Percentiles rank a stretch among this genome's conserved stretches.
Conservation (phyloP, 2,329 filamentous ascomycete genomes). For the Aspergillus alliaceus region DNA sequence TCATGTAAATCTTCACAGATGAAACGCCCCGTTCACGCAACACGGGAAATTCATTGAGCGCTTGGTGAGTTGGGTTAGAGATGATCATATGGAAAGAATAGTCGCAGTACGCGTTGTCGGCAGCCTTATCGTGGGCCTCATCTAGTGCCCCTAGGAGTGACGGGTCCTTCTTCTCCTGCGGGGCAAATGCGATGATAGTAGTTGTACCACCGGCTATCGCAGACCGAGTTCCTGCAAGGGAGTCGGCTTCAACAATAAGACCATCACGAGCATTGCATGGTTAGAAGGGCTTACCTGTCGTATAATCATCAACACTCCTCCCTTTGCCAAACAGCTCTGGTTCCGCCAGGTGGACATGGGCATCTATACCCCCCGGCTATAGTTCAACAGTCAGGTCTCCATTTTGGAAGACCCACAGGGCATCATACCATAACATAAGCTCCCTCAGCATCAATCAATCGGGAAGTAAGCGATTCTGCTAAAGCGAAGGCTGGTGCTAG, state of each 20-base stretch:
- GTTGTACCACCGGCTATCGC: conserved; percentile 53
- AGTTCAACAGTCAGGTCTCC: too few relatives aligned
- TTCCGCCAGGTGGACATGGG: conserved; percentile 51
- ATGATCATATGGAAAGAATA: conserved; percentile 54
- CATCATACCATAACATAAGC: too few relatives aligned
- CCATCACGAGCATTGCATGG: too few relatives aligned
- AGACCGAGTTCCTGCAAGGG: conserved; percentile 48
- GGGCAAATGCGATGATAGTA: conserved; percentile 60
- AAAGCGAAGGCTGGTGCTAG: too few relatives aligned
- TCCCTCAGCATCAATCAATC: too few relatives aligned
- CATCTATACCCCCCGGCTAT: conserved; percentile 48
- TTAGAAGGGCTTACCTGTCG: too few relatives aligned
- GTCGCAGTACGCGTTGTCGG: conserved; percentile 53
- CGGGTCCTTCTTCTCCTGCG: conserved; percentile 50
- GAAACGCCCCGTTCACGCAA: conserved; percentile 40
- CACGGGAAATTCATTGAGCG: conserved; percentile 42
- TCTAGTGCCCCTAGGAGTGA: conserved; percentile 41
- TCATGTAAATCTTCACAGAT: conserved; percentile 51
- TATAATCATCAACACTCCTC: too few relatives aligned
- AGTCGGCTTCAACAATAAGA: too few relatives aligned
- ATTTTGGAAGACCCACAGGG: too few relatives aligned
- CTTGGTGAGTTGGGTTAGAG: conserved; percentile 28
- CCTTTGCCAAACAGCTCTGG: conserved; percentile 10
- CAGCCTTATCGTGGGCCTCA: conserved; percentile 48
- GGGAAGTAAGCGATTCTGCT: too few relatives aligned